Evolutionary conservation across 176 grass and related monocot species (phyloP).

Genomic region (Zea mays): DNA sequence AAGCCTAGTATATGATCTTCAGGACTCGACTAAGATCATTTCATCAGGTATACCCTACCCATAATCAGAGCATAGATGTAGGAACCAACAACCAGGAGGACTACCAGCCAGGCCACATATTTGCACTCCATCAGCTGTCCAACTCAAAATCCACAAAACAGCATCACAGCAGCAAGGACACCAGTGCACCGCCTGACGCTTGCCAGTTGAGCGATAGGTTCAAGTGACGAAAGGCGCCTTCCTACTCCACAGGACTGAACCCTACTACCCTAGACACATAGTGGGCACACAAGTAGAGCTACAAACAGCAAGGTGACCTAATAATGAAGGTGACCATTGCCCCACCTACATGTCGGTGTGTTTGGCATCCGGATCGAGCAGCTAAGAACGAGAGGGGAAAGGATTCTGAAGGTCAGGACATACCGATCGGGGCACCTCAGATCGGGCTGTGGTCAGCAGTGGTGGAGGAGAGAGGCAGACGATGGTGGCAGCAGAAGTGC

Average conservation of each 20-base stretch:
- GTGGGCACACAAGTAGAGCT: not conserved
- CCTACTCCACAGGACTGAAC: not conserved
- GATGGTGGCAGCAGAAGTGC: too few relatives aligned
- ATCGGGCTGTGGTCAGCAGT: not conserved
- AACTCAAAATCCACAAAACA: too few relatives aligned
- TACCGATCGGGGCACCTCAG: conserved; percentile 45
- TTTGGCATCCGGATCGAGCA: not conserved
- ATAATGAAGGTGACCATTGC: too few relatives aligned
- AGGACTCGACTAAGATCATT: too few relatives aligned
- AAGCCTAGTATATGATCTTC: too few relatives aligned
- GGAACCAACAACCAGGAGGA: too few relatives aligned
- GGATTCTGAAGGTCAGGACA: not conserved
- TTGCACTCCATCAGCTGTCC: too few relatives aligned
- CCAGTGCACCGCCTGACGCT: not conserved
- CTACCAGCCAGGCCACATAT: too few relatives aligned
- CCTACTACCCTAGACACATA: not conserved
- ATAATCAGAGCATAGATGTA: too few relatives aligned
- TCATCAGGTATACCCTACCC: too few relatives aligned
- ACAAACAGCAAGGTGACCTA: not conserved
- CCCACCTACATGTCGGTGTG: not conserved
- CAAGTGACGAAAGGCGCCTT: not conserved
- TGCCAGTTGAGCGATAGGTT: not conserved
- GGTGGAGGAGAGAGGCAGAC: too few relatives aligned
- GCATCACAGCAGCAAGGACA: too few relatives aligned
- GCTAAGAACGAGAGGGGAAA: not conserved